Base-by-base conservation (phyloP, 805 yeast genomes). In the Yarrowia sp. region DNA sequence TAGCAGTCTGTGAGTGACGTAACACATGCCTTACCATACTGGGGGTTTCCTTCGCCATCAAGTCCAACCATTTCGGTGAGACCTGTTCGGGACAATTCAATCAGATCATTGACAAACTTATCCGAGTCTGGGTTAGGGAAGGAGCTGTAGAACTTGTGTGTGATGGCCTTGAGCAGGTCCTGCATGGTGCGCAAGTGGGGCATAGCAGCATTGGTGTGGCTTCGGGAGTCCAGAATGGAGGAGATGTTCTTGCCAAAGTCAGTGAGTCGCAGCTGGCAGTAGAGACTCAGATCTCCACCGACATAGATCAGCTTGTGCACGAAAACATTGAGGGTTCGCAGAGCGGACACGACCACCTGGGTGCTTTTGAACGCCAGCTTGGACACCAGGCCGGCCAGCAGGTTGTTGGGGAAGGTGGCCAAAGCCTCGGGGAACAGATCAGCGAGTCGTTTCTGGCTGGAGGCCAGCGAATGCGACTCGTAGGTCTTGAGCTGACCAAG, bases 121-220 rank as follows among this genome's bases (percentile, higher is more conserved):
- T 64, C 63, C 19, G 64, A 49, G 38, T 68, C 67, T 32, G 67
- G 54, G 30, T 41, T 16, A 9, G 52, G 62, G 41, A 67, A 58
- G 14, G 30, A 36, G n/a, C 59, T 6, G 41, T 58, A 43, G 19
- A 64, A 66, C 54, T 66, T 67, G 36, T 59, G 41, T 19, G 68
- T 67, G 52, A 62, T 58, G 22, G 69, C 71, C 58, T 68, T 70
- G 54, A 69, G 58, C 17, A 70, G 62, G 61, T 68, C 71, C 63
- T 70, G 71, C 30, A 70, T 65, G 56, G 67, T 69, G 30, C 62
- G 65, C 16, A 70, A 68, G 35, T 70, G 67, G 26, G 68, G 67
- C 48, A 70, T 49, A 40, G 68, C 67, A 5, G 71, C 56, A 9
- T 67, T 54, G 12, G 71, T 63, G 21, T 69, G 58, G 8, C 65